Evolutionary conservation across 2,329 filamentous ascomycete genomes (phyloP).

Genomic region (Fusarium kyushuense): DNA sequence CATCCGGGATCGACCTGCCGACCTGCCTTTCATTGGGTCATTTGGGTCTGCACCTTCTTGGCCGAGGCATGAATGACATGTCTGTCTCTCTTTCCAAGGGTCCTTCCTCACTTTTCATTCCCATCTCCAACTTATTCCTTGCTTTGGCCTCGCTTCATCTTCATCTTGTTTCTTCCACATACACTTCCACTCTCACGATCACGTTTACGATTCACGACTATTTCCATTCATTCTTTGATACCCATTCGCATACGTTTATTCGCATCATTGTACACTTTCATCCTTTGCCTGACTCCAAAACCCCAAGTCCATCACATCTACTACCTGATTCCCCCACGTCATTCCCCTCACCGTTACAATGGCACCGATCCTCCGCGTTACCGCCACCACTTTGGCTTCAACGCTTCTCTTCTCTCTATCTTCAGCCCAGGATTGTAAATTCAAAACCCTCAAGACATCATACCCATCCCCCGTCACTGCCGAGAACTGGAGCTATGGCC

Average conservation of each 20-base stretch:
- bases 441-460: slow-evolving; percentile 50
- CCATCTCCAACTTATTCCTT: background rate
- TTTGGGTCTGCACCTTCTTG: slow-evolving; percentile 10
- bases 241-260: background rate
- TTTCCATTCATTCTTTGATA: slow-evolving; percentile 6
- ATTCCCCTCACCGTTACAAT: slow-evolving; percentile 24
- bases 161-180: slow-evolving; percentile 2
- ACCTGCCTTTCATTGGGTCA: slow-evolving; percentile 15
- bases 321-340: background rate
- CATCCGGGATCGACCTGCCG: slow-evolving; percentile 7
- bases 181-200: background rate
- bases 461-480: slow-evolving; percentile 56
- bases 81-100: background rate
- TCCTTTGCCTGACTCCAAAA: background rate
- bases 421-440: slow-evolving; percentile 23
- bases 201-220: slow-evolving; percentile 12
- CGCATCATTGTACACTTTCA: background rate
- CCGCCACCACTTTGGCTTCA: slow-evolving; percentile 16
- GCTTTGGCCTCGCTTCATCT: background rate
- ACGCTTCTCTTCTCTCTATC: slow-evolving; percentile 14
- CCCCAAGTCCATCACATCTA: background rate
- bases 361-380: slow-evolving; percentile 27
- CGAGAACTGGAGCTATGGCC: slow-evolving; percentile 58
- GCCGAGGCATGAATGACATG: slow-evolving; percentile 16
- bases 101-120: slow-evolving; percentile 9